phyloP scores from a whole-genome alignment of 73 alveolate species.

The Tetrahymena malaccensis region DNA sequence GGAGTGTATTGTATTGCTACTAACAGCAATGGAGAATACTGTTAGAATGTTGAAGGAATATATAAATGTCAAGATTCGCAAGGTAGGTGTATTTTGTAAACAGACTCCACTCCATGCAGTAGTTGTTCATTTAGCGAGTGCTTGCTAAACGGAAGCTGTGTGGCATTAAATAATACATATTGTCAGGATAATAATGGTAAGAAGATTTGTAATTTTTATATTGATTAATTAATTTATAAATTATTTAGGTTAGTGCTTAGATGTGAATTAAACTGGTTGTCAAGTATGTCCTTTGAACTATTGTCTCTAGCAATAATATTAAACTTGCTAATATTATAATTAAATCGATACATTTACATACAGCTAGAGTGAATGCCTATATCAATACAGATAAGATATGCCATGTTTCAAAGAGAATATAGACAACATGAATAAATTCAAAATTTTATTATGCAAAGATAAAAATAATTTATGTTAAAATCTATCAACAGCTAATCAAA shows the following conservation, averaged over 20 bases:
- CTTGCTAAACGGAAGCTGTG: background rate
- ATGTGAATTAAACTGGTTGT: background rate
- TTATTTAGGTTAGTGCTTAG: background rate
- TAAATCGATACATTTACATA: background rate
- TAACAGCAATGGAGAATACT: background rate
- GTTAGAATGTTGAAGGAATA: background rate
- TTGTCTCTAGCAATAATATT: background rate
- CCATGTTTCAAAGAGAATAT: background rate
- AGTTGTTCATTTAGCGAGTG: background rate
- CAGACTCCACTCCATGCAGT: background rate
- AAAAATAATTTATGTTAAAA: background rate
- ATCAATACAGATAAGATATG: background rate
- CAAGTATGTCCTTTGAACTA: background rate
- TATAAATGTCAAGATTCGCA: background rate
- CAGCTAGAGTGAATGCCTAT: background rate
- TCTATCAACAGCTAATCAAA: background rate
- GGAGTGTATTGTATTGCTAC: background rate
- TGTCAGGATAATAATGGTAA: background rate
- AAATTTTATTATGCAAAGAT: background rate
- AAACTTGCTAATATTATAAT: background rate
- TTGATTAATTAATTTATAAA: background rate
- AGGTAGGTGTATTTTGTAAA: background rate
- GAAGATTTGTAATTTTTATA: background rate
- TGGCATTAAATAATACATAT: background rate
- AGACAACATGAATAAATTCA: background rate